Base-by-base conservation (phyloP, 805 yeast species). In the Ogataea henricii region DNA sequence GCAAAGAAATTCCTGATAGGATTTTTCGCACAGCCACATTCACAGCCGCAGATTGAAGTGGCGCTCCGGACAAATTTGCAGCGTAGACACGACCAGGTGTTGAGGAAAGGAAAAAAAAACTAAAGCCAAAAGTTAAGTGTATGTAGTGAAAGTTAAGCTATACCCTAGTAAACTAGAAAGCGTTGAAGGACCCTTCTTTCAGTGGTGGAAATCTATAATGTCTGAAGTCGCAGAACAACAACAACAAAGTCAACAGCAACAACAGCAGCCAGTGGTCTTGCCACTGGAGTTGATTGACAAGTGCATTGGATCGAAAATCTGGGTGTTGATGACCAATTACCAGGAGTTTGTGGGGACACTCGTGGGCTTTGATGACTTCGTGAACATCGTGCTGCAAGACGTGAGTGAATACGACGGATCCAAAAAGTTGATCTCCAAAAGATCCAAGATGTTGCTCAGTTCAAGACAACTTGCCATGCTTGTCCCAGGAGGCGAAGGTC, bases 281-380 rank as follows among this genome's bases (percentile, higher is more conserved):
- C 97, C 96, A 4, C 72, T 90, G 51, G 98, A 91, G 66, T 78
- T 89, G 43, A 87, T 92, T 33, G 97, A 94, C 67, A 85, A 83
- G 66, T 83, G 91, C 51, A 82, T 92, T 32, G 96, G 96, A 14
- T 82, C 89, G 26, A 75, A 78, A 46, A 82, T 92, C 34, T 81
- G 87, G 78, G 87, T 90, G 21, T 74, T 89, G 44, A 73, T 89
- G 69, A 75, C 77, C 38, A 72, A 68, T 52, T 73, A 76, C 49
- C 81, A 81, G 64, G 97, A 91, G 64, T 94, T 89, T 64, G 77
- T 79, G n/a, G 99, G 99, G 1, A 88, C 83, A 3, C 73, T 94
- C 43, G 79, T 86, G 23, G 98, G 98, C 1, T 92, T 92, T 66
- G 99, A 94, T 65, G 98, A 94, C 67, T 92, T 85, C 59, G 97